Percentiles rank a stretch among this genome's conserved stretches.
Conservation (phyloP, 306 rosid species). For the Quercus glauca region DNA sequence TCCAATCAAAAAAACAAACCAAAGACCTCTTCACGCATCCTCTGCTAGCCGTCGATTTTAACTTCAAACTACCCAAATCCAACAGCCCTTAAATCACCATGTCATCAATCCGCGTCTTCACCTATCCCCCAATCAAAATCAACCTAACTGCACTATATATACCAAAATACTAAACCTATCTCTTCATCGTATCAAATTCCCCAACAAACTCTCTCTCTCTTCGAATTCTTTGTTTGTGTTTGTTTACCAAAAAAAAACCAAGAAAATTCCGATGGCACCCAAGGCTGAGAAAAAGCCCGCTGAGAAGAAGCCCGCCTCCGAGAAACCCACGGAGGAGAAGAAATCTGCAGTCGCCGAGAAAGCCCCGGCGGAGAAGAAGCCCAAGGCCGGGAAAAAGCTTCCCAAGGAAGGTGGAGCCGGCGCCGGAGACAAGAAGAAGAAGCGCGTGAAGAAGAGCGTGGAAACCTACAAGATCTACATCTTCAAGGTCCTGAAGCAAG, state of each 20-base stretch:
- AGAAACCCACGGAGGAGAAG: slow-evolving; percentile 42
- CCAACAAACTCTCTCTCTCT: neutral
- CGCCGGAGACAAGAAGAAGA: slow-evolving; percentile 64
- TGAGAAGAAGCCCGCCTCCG: slow-evolving; percentile 60
- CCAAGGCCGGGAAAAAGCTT: slow-evolving; percentile 76
- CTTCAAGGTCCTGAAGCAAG: slow-evolving; percentile 81
- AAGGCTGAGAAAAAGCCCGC: slow-evolving; percentile 78
- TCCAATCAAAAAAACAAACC: neutral
- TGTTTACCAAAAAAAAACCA: neutral
- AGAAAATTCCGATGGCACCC: slow-evolving; percentile 52
- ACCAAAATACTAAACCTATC: neutral
- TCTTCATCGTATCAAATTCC: neutral
- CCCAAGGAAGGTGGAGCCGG: slow-evolving; percentile 56
- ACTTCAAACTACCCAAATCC: neutral
- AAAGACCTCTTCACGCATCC: neutral
- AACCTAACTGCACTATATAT: neutral
- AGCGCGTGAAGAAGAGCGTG: slow-evolving; percentile 54
- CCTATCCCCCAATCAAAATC: neutral
- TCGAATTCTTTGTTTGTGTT: neutral
- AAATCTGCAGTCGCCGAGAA: slow-evolving; percentile 41
- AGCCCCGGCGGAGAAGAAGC: slow-evolving; percentile 66
- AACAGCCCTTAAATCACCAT: neutral
- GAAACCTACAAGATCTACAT: slow-evolving; percentile 83
- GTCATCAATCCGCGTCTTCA: neutral
- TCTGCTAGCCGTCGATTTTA: neutral